These are phyloP conservation scores for Tricholoma flavovirens DNA, from an alignment of 768 basidiomycete species.

Conservation along the genomic window DNA sequence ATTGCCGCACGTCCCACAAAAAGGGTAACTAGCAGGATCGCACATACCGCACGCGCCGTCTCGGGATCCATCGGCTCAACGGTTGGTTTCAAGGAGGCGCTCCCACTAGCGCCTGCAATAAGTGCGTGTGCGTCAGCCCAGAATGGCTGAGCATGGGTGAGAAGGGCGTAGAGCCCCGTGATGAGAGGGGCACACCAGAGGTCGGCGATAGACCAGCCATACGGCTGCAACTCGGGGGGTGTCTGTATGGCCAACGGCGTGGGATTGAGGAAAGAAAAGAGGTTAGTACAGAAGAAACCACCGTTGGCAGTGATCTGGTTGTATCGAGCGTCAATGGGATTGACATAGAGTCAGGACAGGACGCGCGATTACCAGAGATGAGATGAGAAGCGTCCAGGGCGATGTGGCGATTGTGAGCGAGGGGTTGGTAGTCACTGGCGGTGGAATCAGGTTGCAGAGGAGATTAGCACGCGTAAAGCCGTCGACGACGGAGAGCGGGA, in stretches of 20 bases:
- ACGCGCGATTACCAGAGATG: conserved; percentile 54
- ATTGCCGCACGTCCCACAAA: conserved; percentile 62
- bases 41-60: conserved; percentile 67
- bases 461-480: conserved; percentile 76
- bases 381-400: conserved; percentile 71
- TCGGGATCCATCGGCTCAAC: conserved; percentile 53
- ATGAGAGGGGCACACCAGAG: conserved; percentile 79
- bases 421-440: conserved; percentile 51
- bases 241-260: conserved; percentile 63
- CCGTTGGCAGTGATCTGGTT: conserved; percentile 64
- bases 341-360: neutral
- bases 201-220: conserved; percentile 84
- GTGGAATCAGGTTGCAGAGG: conserved; percentile 72
- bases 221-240: conserved; percentile 72
- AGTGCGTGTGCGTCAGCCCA: conserved; percentile 59
- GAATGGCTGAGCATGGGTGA: conserved; percentile 85
- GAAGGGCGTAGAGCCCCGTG: conserved; percentile 72
- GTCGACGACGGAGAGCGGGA: conserved; percentile 71
- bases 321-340: neutral
- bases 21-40: conserved; percentile 52
- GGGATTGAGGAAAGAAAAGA: conserved; percentile 72
- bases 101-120: conserved; percentile 42
- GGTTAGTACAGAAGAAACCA: conserved; percentile 75
- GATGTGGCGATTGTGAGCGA: conserved; percentile 50
- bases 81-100: conserved; percentile 23